Evolutionary conservation across 2,329 filamentous ascomycete genomes (phyloP), one percentile per base, ranked within the genome.

Genomic region (Diaporthe citrichinensis): DNA sequence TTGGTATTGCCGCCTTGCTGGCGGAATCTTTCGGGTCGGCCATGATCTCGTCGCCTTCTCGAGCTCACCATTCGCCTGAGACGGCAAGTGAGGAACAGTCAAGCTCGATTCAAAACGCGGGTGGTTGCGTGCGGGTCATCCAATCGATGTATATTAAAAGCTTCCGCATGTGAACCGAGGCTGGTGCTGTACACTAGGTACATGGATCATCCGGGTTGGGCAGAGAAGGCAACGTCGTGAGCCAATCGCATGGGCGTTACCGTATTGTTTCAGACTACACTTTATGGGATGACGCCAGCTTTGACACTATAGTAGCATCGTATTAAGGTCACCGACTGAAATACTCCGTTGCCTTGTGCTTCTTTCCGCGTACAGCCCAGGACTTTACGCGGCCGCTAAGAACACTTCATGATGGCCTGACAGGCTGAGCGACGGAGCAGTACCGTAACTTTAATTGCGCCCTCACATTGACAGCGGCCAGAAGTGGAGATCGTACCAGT

Each of bases 161-260:
- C 44, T 51, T 25, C 62, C 62, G 31, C 62, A 68, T 68, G 62
- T 68, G 46, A 68, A 68, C 62, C 62, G 62, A 68, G 62, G 62
- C 62, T 39, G 44, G 44, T 68, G 46, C 46, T 31, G 20, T 39
- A 10, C 8, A 3, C 62, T 25, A 4, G 44, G 46, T 51, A 53
- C 62, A 68, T 53, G 62, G 62, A 68, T 68, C 14, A 68, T 53
- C 41, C 23, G 31, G 34, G 23, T 51, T 51, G 28, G 31, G 31
- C 14, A 17, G 28, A 15, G 44, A 68, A 25, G 23, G 44, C 23
- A 36, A 68, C 44, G 31, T 20, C 31, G 44, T 39, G 44, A 39
- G 23, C 62, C 62, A 68, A 68, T 68, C 62, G 62, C 62, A 68
- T 68, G 62, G 62, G 7, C 12, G 15, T 7, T 39, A 2, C 3